These are phyloP conservation scores for Lasiosphaeria miniovina DNA, from an alignment of 495 filamentous ascomycete species.

Conservation along the genomic window DNA sequence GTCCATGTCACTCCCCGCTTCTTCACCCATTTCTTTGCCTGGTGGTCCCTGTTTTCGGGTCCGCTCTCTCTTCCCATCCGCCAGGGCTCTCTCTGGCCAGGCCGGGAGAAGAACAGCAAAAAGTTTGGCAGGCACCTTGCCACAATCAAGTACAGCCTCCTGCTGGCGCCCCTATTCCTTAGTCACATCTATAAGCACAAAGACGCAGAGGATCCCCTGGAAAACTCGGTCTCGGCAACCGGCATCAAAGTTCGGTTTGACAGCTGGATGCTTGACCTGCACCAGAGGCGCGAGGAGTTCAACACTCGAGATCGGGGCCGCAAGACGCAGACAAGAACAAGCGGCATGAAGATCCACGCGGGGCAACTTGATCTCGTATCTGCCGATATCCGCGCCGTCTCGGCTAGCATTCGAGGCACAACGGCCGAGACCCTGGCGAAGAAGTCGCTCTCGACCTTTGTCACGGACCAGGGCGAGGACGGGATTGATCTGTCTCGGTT, in stretches of 20 bases:
- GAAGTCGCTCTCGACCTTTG: slow-evolving; percentile 48
- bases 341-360: slow-evolving; percentile 90
- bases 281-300: slow-evolving; percentile 91
- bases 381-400: slow-evolving; percentile 90
- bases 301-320: slow-evolving; percentile 70
- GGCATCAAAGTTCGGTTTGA: slow-evolving; percentile 91
- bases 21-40: slow-evolving; percentile 97
- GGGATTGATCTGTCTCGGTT: slow-evolving; percentile 77
- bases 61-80: slow-evolving; percentile 93
- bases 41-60: slow-evolving; percentile 95
- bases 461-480: slow-evolving; percentile 48
- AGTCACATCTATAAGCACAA: slow-evolving; percentile 99
- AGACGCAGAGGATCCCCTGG: slow-evolving; percentile 80
- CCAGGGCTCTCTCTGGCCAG: slow-evolving; percentile 87
- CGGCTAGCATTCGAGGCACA: slow-evolving; percentile 81
- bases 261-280: slow-evolving; percentile 92
- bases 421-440: slow-evolving; percentile 68
- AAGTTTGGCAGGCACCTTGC: slow-evolving; percentile 96
- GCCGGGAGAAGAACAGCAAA: slow-evolving; percentile 91
- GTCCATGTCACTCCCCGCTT: slow-evolving; percentile 91
- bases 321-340: slow-evolving; percentile 72
- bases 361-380: slow-evolving; percentile 88
- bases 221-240: slow-evolving; percentile 81
- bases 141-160: slow-evolving; percentile 94
- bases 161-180: slow-evolving; percentile 88